Conservation (phyloP, 2,329 filamentous ascomycete species). For the Diaporthe helianthi region DNA sequence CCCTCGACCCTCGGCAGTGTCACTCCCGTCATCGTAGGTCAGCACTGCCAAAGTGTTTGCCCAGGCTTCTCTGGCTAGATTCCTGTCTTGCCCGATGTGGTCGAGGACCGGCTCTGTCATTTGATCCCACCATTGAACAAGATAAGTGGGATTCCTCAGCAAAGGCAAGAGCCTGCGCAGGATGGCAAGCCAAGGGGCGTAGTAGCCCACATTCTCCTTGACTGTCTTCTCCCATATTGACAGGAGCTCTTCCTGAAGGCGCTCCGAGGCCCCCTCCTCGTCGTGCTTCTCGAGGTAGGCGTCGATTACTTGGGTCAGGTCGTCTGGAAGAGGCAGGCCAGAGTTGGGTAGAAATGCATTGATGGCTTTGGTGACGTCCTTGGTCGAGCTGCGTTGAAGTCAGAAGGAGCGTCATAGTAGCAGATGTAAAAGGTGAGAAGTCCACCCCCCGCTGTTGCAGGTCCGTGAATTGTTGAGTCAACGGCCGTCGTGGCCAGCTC, state of each 20-base stretch:
- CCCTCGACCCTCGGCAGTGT: conserved; percentile 48
- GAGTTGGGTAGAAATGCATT: conserved; percentile 57
- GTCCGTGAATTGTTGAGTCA: neutral
- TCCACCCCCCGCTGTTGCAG: neutral
- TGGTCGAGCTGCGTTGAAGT: conserved; percentile 56
- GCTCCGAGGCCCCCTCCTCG: conserved; percentile 73
- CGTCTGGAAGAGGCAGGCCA: conserved; percentile 69
- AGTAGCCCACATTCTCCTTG: conserved; percentile 60
- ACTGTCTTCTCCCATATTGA: conserved; percentile 71
- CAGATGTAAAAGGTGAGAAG: neutral
- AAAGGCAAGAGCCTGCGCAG: conserved; percentile 69
- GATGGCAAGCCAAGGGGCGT: conserved; percentile 73
- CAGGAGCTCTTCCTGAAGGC: conserved; percentile 76
- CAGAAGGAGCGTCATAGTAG: conserved; percentile 3
- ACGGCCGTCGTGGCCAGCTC: too few relatives aligned
- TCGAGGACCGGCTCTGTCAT: conserved; percentile 62
- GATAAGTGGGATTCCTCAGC: conserved; percentile 66
- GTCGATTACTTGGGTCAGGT: conserved; percentile 67
- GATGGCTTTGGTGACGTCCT: conserved; percentile 67
- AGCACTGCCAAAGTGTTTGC: conserved; percentile 71
- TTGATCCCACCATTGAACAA: conserved; percentile 76
- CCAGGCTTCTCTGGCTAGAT: conserved; percentile 68
- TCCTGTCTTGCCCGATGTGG: conserved; percentile 66
- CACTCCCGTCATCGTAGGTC: conserved; percentile 65
- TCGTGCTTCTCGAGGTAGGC: conserved; percentile 73